phyloP scores from a whole-genome alignment of 2,329 filamentous ascomycete species.

The Monosporascus sp. region DNA sequence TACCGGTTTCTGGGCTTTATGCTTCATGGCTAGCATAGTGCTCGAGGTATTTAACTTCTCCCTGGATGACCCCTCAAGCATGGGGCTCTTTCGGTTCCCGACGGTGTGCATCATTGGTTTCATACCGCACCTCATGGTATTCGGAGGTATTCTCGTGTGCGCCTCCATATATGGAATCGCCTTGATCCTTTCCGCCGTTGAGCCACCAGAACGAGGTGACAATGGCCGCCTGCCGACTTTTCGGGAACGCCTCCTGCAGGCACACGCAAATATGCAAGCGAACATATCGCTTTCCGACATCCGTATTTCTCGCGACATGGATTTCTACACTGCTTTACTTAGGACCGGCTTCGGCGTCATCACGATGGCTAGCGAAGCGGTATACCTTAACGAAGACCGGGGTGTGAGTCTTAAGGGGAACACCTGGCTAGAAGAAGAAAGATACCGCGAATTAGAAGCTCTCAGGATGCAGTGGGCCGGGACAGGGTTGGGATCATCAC shows the following conservation, averaged over 20 bases:
- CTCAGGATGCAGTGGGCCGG: conserved; percentile 47
- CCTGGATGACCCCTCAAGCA: conserved; percentile 51
- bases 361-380: conserved; percentile 90
- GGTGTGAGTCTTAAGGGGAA: conserved; percentile 66
- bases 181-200: conserved; percentile 67
- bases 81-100: conserved; percentile 77
- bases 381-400: conserved; percentile 88
- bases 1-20: conserved; percentile 83
- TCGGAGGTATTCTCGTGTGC: conserved; percentile 73
- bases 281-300: conserved; percentile 80
- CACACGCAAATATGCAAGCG: conserved; percentile 87
- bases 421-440: conserved; percentile 91
- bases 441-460: conserved; percentile 69
- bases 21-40: conserved; percentile 81
- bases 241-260: conserved; percentile 58
- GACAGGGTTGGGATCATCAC: conserved; percentile 40
- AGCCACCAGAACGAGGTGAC: conserved; percentile 46
- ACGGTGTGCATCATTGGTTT: conserved; percentile 95
- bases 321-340: conserved; percentile 89
- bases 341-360: conserved; percentile 83
- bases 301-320: conserved; percentile 78
- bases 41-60: conserved; percentile 66
- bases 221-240: conserved; percentile 35
- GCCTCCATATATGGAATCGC: conserved; percentile 72
- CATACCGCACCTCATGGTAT: conserved; percentile 84